Base-by-base conservation (phyloP, 805 yeast genomes). In the Yamadazyma paraphyllophila region DNA sequence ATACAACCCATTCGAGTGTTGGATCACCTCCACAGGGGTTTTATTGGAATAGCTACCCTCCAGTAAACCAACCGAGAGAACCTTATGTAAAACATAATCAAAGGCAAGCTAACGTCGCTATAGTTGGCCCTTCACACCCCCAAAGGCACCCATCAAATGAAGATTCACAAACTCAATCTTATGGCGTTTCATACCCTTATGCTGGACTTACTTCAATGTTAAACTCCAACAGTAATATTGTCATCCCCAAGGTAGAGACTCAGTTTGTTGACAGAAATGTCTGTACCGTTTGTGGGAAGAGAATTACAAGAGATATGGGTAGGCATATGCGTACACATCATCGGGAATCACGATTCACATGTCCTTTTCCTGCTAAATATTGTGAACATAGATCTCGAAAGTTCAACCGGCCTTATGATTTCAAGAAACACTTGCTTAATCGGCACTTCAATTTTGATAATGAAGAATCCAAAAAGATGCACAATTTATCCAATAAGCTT, bases 401-500 rank as follows among this genome's bases (percentile, higher is more conserved):
- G 54, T 82, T 82, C 65, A 82, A 82, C 62, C 66, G 88, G 40
- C 85, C 84, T 5, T 82, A 82, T 58, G 88, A 82, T 58, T 81
- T 69, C 67, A 82, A 82, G 56, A 82, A 82, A 56, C 88, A 82
- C 56, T 60, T 82, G 44, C 62, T 82, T 34, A 83, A 81, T 56
- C 67, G 75, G 43, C 88, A 82, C 52, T 82, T 82, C 57, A 59
- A 58, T 39, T 81, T 81, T 57, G 82, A 79, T 51, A 68, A 77
- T 46, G 65, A 67, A 4, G 57, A 62, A 31, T 71, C 72, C 9
- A 71, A 72, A 42, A 66, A 68, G 35, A 60, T 71, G 45, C 78
- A 77, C 47, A 80, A 77, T 46, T 61, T 82, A 46, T 71, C 69
- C 42, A 83, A 79, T 45, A 81, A 81, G 56, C 63, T 82, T 16